Conservation (phyloP, 805 yeast genomes). For the Spathaspora sp. region DNA sequence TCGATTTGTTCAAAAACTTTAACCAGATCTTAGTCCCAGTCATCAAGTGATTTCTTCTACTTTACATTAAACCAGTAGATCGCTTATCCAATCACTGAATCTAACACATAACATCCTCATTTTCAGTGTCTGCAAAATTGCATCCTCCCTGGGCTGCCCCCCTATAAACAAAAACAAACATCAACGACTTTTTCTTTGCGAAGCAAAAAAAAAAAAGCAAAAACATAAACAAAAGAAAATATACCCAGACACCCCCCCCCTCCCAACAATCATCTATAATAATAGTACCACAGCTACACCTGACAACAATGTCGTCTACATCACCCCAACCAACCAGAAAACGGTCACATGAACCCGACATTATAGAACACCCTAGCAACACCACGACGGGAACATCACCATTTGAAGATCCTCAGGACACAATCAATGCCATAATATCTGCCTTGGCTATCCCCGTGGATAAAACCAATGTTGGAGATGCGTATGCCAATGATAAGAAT, state of each 20-base stretch:
- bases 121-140: too few species aligned
- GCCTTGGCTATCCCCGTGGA: slow-evolving; percentile 69
- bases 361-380: slow-evolving; percentile 24
- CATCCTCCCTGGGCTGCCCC: too few species aligned
- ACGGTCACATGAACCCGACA: slow-evolving; percentile 20
- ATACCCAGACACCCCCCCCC: too few species aligned
- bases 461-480: slow-evolving; percentile 66
- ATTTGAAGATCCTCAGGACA: slow-evolving; percentile 48
- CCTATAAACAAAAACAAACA: not conserved
- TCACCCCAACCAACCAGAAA: slow-evolving; percentile 20
- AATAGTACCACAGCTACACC: not conserved
- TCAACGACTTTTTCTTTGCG: not conserved
- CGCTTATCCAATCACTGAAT: too few species aligned
- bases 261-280: not conserved
- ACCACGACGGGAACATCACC: too few species aligned
- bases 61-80: not conserved
- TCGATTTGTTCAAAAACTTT: not conserved
- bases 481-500: slow-evolving; percentile 71
- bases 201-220: not conserved
- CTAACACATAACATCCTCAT: not conserved
- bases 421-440: slow-evolving; percentile 72
- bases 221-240: not conserved
- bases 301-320: slow-evolving; percentile 4
- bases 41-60: not conserved
- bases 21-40: too few species aligned